Evolutionary conservation across 257 asterid genomes (phyloP), one percentile per base, ranked within the genome.

Genomic region (Ballota nigra): DNA sequence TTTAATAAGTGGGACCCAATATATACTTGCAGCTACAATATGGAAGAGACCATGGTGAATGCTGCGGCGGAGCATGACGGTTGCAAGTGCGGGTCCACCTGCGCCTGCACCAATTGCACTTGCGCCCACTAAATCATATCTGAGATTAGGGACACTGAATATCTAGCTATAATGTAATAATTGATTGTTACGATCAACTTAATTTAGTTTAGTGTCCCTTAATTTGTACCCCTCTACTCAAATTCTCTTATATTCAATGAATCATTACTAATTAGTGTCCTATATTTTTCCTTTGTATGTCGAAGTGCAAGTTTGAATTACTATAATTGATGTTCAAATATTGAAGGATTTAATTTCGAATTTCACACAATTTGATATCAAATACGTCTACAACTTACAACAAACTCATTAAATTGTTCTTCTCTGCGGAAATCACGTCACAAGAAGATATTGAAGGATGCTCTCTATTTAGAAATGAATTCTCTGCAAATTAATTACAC

Each of bases 71-170:
- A 86, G 85, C 49, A 82, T 5, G 84, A 74, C 33, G 88, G 91
- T 33, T 85, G 96, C 92, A 87, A 85, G 89, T 88, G 96, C 65
- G 88, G 97, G 4, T 2, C 84, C 9, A 83, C 81, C 83, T 86
- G 97, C 79, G 7, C 84, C 23, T 91, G 96, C 77, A 69, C 56
- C 19, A 41, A 71, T 83, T 86, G 96, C 90, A 83, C 84, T 56
- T 91, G 96, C 45, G 79, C 76, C 75, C 81, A 77, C 69, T 85
- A 61, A 83, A 40, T 28, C 58, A 62, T 3, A n/a, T n/a, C 10
- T 1, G 0, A 18, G n/a, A 3, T n/a, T 8, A 8, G 22, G 20
- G 34, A 65, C 13, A 19, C 29, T n/a, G 15, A 3, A 3, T 1
- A 6, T n/a, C n/a, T 8, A 40, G 2, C 49, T 41, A 41, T n/a